Evolutionary conservation across 164 flowering plant genomes (phyloP).

Genomic region (Tetracentron sinense): DNA sequence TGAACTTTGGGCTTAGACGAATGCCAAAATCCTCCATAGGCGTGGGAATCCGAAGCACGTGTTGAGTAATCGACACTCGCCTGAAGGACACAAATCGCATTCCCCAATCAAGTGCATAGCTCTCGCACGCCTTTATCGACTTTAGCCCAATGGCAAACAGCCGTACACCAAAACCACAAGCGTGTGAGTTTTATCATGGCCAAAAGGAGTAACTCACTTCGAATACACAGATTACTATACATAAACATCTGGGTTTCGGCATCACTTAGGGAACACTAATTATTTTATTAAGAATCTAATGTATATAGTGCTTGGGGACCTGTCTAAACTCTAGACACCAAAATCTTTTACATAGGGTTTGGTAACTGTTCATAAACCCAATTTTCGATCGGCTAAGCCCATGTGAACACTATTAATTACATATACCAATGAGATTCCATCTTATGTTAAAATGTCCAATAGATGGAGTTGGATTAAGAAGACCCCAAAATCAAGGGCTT

Average conservation of each 20-base stretch:
- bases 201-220: neutral
- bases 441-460: too few species aligned
- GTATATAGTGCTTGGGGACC: neutral
- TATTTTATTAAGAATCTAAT: too few species aligned
- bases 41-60: conserved; percentile 13
- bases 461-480: too few species aligned
- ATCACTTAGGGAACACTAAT: neutral
- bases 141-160: conserved; percentile 10
- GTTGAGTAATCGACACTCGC: conserved; percentile 11
- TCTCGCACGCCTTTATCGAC: conserved; percentile 15
- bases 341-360: too few species aligned
- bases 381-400: conserved; percentile 12
- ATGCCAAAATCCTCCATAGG: neutral
- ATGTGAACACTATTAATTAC: neutral
- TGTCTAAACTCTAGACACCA: too few species aligned
- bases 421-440: conserved; percentile 9
- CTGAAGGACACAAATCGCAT: conserved; percentile 12
- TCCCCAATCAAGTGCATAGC: conserved; percentile 23
- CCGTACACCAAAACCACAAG: conserved; percentile 3
- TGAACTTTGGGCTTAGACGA: too few species aligned
- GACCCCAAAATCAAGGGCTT: conserved; percentile 5
- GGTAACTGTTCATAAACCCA: neutral
- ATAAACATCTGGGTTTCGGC: conserved; percentile 7
- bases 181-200: neutral
- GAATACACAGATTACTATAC: neutral